Evolutionary conservation across 768 basidiomycete genomes (phyloP).

Genomic region (Tylopilus cervinicoccineus): DNA sequence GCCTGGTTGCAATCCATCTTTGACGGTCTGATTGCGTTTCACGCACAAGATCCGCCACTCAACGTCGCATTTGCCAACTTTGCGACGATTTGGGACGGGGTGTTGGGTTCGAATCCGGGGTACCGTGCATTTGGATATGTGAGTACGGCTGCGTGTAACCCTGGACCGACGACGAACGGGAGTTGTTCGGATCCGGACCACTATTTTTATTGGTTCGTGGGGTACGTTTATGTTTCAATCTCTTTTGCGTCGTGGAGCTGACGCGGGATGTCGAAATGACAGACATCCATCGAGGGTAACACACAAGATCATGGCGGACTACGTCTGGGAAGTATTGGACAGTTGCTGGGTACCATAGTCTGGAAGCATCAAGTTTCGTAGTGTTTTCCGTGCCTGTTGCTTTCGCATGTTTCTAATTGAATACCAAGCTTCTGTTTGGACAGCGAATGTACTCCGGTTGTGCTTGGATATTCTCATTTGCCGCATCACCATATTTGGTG

Average conservation of each 20-base stretch:
- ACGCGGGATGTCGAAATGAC: neutral
- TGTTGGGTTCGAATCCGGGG: constrained; percentile 42
- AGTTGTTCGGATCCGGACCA: constrained; percentile 42
- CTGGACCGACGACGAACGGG: constrained; percentile 31
- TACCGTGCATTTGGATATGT: constrained; percentile 47
- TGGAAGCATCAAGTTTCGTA: neutral
- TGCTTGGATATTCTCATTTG: too few relatives aligned
- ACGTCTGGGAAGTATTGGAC: constrained; percentile 38
- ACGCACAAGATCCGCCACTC: constrained; percentile 24
- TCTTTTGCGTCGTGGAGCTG: neutral
- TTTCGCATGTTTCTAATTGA: neutral
- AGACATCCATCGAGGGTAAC: constrained; percentile 52
- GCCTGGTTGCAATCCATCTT: constrained; percentile 46
- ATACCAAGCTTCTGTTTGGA: neutral
- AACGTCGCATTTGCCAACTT: constrained; percentile 47
- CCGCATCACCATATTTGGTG: too few relatives aligned
- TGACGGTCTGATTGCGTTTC: constrained; percentile 37
- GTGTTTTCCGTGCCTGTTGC: too few relatives aligned
- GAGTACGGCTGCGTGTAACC: constrained; percentile 36
- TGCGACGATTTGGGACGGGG: constrained; percentile 47
- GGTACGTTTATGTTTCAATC: constrained; percentile 30
- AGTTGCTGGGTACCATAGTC: constrained; percentile 23
- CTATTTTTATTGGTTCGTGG: constrained; percentile 50
- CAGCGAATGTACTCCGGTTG: too few relatives aligned
- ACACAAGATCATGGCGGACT: constrained; percentile 51